Evolutionary conservation across 768 basidiomycete species (phyloP).

Genomic region (Serendipita sp.): DNA sequence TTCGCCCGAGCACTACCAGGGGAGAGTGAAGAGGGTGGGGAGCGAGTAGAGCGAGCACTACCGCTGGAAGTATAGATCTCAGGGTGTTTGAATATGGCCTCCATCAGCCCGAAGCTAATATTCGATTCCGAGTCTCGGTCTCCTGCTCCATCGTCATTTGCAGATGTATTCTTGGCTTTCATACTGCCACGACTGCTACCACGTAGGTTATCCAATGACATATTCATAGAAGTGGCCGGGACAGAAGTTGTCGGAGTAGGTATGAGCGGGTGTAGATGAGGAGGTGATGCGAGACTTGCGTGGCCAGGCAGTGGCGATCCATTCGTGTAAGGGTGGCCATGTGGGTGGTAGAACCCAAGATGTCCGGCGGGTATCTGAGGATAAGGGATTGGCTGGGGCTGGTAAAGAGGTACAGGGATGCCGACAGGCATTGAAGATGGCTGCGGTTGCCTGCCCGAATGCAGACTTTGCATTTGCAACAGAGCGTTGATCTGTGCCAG

Average conservation of each 20-base stretch:
- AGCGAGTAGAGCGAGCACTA: not conserved
- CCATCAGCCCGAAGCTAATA: not conserved
- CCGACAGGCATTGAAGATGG: not conserved
- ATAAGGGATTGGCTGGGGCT: not conserved
- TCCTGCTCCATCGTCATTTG: not conserved
- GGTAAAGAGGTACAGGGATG: conserved; percentile 3
- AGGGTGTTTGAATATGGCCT: conserved; percentile 3
- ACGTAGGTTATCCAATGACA: not conserved
- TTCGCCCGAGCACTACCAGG: not conserved
- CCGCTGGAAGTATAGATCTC: not conserved
- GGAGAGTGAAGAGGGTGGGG: not conserved
- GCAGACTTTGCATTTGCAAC: not conserved
- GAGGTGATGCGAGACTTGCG: not conserved
- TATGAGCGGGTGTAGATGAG: not conserved
- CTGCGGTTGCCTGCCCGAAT: not conserved
- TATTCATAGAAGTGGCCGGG: not conserved
- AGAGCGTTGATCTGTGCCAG: not conserved
- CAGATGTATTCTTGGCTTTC: too few relatives aligned
- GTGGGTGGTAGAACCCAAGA: not conserved
- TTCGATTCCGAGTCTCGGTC: not conserved
- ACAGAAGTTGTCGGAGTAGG: not conserved
- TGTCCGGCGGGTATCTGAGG: not conserved
- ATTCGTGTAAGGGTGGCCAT: not conserved
- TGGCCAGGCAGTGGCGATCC: not conserved
- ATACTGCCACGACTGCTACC: not conserved